Percentiles rank a stretch among this genome's conserved stretches.
These are phyloP conservation scores for Leersia perrieri DNA, from an alignment of 176 grass and related monocot species.

Conservation along the genomic window DNA sequence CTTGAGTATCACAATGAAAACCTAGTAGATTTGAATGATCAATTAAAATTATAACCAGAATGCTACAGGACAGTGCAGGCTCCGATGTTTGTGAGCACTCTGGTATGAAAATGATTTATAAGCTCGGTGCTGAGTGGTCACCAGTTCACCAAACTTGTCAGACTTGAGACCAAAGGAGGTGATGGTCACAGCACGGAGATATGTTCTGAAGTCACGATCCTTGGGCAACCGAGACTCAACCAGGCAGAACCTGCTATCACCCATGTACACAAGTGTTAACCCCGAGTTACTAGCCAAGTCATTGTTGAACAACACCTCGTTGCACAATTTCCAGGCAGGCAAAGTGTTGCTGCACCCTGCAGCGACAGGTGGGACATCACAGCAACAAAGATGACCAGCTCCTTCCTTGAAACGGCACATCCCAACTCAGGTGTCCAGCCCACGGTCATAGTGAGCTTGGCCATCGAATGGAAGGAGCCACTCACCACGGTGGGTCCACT, in stretches of 20 bases:
- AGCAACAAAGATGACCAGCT: neutral
- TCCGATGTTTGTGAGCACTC: neutral
- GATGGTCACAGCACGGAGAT: neutral
- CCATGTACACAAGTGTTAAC: constrained; percentile 1
- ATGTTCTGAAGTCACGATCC: neutral
- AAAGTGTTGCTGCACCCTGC: neutral
- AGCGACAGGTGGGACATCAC: neutral
- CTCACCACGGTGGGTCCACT: neutral
- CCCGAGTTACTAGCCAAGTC: neutral
- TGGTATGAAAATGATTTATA: neutral
- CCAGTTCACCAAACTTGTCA: neutral
- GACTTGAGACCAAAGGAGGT: constrained; percentile 2
- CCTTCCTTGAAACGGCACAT: neutral
- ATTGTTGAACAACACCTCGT: neutral
- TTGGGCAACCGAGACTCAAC: neutral
- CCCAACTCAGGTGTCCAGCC: neutral
- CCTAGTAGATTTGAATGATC: no score
- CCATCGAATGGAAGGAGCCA: neutral
- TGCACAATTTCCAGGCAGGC: neutral
- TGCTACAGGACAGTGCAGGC: neutral
- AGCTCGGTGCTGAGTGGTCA: neutral
- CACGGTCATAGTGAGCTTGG: neutral
- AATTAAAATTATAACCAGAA: no score
- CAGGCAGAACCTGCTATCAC: neutral
- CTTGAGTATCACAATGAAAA: no score